Evolutionary conservation across 2,329 filamentous ascomycete species (phyloP), one percentile per base, ranked within the genome.

Genomic region (Penicillium sp.): DNA sequence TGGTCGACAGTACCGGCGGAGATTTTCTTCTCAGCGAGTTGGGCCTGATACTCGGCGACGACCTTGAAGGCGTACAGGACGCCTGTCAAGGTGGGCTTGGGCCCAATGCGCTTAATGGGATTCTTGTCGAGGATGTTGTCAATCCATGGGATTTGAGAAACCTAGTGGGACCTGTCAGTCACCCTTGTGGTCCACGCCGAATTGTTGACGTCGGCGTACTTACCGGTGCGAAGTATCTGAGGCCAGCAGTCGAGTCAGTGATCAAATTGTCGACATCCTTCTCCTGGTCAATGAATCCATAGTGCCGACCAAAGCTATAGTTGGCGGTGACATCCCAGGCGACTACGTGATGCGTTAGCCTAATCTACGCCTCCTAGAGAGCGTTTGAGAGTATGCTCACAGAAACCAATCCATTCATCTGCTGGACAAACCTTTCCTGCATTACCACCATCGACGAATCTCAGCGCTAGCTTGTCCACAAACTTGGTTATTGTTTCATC

Each of bases 51-150:
- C 38, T 66, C 59, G 5, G 52, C 58, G 4, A 60, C 62, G 21
- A 64, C 66, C 13, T 62, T 63, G 53, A 69, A 66, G 19, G 61
- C 60, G 8, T 65, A 65, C 1, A 65, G 49, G 12, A 63, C 61
- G 1, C 62, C 62, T 9, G 59, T 65, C 12, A 63, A 49, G 6
- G 61, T 65, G 12, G 62, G 61, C 27, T 66, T 66, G 3, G 67
- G 68, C 2, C 67, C 69, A 7, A 71, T 62, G 2, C 65, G 65
- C 45, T 58, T 61, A 31, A 72, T 49, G 2, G 68, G 70, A 41
- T 71, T 72, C 43, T 71, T 71, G 45, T 72, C 68, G 55, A 59
- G 68, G 47, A 60, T 55, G 49, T 54, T 73, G 66, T 68, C 68
- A 10, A 71, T 49, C 53, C 58, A 61, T 6, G 68, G 68, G 7